Evolutionary conservation across 139 green algal species (phyloP).

Genomic region (Picochlorum sp.): DNA sequence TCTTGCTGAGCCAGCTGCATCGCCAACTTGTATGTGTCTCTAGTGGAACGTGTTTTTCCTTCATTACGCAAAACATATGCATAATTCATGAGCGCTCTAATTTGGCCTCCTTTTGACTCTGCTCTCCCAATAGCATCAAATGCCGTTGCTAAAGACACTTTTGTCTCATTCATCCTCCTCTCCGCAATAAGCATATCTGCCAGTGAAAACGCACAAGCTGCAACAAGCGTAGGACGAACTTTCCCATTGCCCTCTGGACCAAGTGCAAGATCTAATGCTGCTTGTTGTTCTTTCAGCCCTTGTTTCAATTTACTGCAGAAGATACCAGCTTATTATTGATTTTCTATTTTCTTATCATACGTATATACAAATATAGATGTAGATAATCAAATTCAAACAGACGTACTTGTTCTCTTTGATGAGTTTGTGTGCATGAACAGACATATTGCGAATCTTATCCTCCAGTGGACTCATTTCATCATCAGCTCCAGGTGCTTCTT

Average conservation of each 20-base stretch:
- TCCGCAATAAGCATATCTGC: slow-evolving; percentile 23
- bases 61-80: slow-evolving; percentile 15
- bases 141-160: slow-evolving; percentile 16
- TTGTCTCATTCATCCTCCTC: slow-evolving; percentile 14
- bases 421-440: slow-evolving; percentile 23
- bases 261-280: slow-evolving; percentile 14
- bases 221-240: slow-evolving; percentile 15
- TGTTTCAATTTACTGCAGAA: slow-evolving; percentile 17
- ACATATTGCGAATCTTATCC: slow-evolving; percentile 15
- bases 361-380: neutral
- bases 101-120: neutral
- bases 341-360: neutral
- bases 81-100: slow-evolving; percentile 4
- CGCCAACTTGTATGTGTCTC: slow-evolving; percentile 5
- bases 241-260: slow-evolving; percentile 8
- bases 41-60: slow-evolving; percentile 1
- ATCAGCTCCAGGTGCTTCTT: neutral
- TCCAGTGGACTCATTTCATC: slow-evolving; percentile 2
- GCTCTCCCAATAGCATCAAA: slow-evolving; percentile 6
- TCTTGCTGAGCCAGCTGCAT: slow-evolving; percentile 7
- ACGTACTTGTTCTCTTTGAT: slow-evolving; percentile 27
- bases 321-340: neutral
- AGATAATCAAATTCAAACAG: too few species aligned
- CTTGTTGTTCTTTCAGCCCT: slow-evolving; percentile 17
- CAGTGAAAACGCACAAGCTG: slow-evolving; percentile 17